Conservation (phyloP, 768 basidiomycete genomes). For the Naematelia encephala region DNA sequence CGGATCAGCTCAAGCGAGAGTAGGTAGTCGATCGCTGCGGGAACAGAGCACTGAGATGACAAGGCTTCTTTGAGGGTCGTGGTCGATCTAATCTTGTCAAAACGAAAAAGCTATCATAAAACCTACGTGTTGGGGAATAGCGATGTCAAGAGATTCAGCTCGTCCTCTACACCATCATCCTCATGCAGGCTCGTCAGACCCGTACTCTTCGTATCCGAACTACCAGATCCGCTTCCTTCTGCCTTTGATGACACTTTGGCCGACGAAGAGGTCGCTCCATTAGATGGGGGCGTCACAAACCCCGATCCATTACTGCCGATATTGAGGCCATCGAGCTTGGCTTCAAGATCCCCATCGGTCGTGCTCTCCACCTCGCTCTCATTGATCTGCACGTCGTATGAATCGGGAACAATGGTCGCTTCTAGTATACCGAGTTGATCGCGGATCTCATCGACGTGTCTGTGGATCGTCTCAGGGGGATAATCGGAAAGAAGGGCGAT, state of each 20-base stretch:
- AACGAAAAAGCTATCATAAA: too few relatives aligned
- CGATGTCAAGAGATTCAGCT: slow-evolving; percentile 25
- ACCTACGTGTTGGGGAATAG: slow-evolving; percentile 37
- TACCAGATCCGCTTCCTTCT: slow-evolving; percentile 5
- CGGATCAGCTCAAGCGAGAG: slow-evolving; percentile 41
- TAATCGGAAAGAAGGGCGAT: slow-evolving; percentile 34
- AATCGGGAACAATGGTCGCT: slow-evolving; percentile 39
- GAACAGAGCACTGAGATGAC: slow-evolving; percentile 8
- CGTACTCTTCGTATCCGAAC: slow-evolving; percentile 1
- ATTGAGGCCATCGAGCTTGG: not conserved
- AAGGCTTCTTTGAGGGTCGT: too few relatives aligned
- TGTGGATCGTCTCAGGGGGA: slow-evolving; percentile 10
- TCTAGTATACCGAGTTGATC: slow-evolving; percentile 41
- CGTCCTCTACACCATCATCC: slow-evolving; percentile 10
- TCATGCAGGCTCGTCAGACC: slow-evolving; percentile 2
- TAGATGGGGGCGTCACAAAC: not conserved
- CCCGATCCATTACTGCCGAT: not conserved
- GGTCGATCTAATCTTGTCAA: too few relatives aligned
- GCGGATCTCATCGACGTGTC: slow-evolving; percentile 18
- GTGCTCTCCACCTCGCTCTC: slow-evolving; percentile 2
- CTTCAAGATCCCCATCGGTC: not conserved
- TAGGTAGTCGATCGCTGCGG: slow-evolving; percentile 42
- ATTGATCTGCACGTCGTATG: slow-evolving; percentile 8
- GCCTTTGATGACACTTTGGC: not conserved
- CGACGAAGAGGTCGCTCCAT: too few relatives aligned